Evolutionary conservation across 441 rosid species (phyloP).

Genomic region (Raphanus hybrid): DNA sequence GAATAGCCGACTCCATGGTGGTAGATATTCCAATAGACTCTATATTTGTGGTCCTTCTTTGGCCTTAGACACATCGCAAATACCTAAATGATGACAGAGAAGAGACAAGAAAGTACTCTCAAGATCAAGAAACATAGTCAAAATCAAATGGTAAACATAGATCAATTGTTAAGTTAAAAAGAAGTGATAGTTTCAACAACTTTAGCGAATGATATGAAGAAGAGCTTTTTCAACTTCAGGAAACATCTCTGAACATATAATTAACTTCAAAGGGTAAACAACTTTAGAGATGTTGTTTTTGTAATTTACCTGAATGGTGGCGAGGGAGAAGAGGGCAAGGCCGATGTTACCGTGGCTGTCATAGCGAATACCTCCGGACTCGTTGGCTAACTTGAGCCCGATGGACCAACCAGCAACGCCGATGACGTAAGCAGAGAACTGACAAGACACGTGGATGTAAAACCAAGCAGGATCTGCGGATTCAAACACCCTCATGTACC

Average conservation of each 20-base stretch:
- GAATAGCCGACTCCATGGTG: conserved; percentile 64
- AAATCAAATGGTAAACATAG: not conserved
- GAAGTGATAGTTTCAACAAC: not conserved
- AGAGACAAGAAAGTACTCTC: not conserved
- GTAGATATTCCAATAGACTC: conserved; percentile 68
- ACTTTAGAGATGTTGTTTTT: not conserved
- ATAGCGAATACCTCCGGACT: conserved; percentile 48
- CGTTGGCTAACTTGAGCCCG: conserved; percentile 65
- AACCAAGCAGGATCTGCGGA: conserved; percentile 78
- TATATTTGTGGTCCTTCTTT: conserved; percentile 67
- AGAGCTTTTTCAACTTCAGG: not conserved
- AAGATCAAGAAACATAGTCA: conserved; percentile 1
- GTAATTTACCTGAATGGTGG: conserved; percentile 61
- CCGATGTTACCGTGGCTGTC: conserved; percentile 56
- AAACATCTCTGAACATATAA: conserved; percentile 1
- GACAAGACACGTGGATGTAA: conserved; percentile 63
- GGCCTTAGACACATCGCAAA: conserved; percentile 67
- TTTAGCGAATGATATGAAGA: not conserved
- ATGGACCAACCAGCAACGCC: conserved; percentile 80
- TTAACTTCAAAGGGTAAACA: not conserved
- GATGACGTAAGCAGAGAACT: conserved; percentile 56
- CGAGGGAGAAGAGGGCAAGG: conserved; percentile 57
- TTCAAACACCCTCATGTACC: conserved; percentile 57
- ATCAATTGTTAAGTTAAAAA: not conserved
- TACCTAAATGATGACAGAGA: conserved; percentile 38